Percentiles rank a stretch among this genome's conserved stretches.
Evolutionary conservation across 176 grass and related monocot genomes (phyloP).

Genomic region (Urochloa ruziziensis): DNA sequence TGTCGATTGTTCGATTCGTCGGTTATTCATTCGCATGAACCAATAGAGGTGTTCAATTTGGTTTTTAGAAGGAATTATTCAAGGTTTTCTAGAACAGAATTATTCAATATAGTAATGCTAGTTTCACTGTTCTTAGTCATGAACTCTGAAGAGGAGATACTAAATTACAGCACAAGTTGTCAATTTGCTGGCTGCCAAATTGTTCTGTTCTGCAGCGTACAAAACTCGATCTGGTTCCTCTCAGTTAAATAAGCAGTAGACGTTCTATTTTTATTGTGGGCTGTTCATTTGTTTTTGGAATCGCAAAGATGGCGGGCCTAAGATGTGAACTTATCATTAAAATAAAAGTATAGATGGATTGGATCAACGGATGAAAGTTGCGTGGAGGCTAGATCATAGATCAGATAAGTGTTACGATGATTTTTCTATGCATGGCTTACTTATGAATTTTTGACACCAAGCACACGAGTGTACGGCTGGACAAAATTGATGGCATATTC

Average conservation of each 20-base stretch:
- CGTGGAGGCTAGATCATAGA: slow-evolving; percentile 27
- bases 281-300: slow-evolving; percentile 27
- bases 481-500: slow-evolving; percentile 24
- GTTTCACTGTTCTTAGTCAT: slow-evolving; percentile 6
- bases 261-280: neutral
- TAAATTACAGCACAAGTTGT: slow-evolving; percentile 30
- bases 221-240: neutral
- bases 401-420: slow-evolving; percentile 15
- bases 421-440: slow-evolving; percentile 35
- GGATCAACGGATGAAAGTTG: neutral
- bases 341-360: neutral
- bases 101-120: neutral
- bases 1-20: neutral
- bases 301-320: neutral
- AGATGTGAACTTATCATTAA: slow-evolving; percentile 37
- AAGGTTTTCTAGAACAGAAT: neutral
- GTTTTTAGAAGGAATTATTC: neutral
- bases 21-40: neutral
- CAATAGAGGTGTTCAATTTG: neutral
- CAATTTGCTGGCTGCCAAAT: slow-evolving; percentile 17
- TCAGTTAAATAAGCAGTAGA: neutral
- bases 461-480: slow-evolving; percentile 15
- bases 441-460: slow-evolving; percentile 27
- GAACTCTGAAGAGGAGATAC: slow-evolving; percentile 1
- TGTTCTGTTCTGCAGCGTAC: neutral